Evolutionary conservation across 23 red algal genomes (phyloP).

Genomic region (Gracilaria domingensis): DNA sequence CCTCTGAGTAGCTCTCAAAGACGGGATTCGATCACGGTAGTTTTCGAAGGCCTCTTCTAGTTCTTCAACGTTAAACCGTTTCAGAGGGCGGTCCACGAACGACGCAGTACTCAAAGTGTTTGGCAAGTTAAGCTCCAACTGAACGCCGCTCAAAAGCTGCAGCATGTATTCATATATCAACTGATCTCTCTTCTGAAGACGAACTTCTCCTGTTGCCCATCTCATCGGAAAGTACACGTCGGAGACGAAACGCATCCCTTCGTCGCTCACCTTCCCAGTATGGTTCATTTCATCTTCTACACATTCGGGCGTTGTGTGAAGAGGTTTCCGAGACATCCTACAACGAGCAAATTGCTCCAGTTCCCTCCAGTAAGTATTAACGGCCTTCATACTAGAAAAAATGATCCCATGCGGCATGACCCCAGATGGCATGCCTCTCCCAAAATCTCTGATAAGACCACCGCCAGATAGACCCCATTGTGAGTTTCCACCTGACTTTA

Average conservation of each 20-base stretch:
- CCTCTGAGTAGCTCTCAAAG: slow-evolving; percentile 21
- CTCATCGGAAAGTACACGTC: slow-evolving; percentile 34
- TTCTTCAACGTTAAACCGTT: slow-evolving; percentile 32
- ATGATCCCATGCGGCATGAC: slow-evolving; percentile 59
- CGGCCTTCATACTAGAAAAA: slow-evolving; percentile 29
- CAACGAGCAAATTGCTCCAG: slow-evolving; percentile 50
- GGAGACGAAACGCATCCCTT: slow-evolving; percentile 2
- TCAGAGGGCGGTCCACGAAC: background rate
- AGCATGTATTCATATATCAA: slow-evolving; percentile 55
- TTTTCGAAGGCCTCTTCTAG: slow-evolving; percentile 35
- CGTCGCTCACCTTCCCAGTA: background rate
- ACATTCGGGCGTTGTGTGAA: background rate
- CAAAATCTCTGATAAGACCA: slow-evolving; percentile 64
- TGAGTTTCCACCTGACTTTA: slow-evolving; percentile 16
- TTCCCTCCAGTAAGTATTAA: slow-evolving; percentile 62
- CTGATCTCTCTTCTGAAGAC: slow-evolving; percentile 53
- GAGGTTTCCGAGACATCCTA: slow-evolving; percentile 14
- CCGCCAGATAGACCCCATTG: slow-evolving; percentile 37
- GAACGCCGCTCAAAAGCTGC: slow-evolving; percentile 42
- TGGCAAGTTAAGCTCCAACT: slow-evolving; percentile 33
- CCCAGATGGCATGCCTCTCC: slow-evolving; percentile 51
- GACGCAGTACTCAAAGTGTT: slow-evolving; percentile 1
- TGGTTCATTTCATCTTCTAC: background rate
- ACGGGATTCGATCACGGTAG: slow-evolving; percentile 9
- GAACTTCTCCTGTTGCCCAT: slow-evolving; percentile 15